phyloP scores from a whole-genome alignment of 108 stramenopile genomes.

The Chaetoceros muelleri region DNA sequence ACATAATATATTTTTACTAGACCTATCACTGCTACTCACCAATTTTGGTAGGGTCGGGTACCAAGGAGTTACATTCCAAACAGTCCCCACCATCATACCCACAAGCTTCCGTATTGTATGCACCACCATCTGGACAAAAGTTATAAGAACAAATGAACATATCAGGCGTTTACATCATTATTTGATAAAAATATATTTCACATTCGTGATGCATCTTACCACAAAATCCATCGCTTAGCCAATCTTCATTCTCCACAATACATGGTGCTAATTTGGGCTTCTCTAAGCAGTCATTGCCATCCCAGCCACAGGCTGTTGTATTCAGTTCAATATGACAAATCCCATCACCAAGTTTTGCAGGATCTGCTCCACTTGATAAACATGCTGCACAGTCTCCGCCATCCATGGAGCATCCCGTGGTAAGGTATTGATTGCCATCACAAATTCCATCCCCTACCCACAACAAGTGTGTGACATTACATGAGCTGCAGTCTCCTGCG shows the following conservation, averaged over 20 bases:
- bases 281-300: background rate
- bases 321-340: background rate
- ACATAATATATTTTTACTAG: background rate
- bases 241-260: background rate
- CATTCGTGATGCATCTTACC: no score
- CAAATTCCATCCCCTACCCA: background rate
- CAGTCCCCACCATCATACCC: constrained; percentile 41
- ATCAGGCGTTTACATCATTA: no score
- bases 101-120: constrained; percentile 35
- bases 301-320: background rate
- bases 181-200: no score
- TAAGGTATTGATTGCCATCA: background rate
- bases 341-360: background rate
- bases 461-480: background rate
- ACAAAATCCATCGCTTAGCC: background rate
- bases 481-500: background rate
- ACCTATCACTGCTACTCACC: background rate
- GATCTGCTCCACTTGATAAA: background rate
- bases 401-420: background rate
- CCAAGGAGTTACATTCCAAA: background rate
- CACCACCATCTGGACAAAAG: constrained; percentile 19
- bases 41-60: background rate
- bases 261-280: background rate
- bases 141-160: no score
- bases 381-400: background rate